Conservation (phyloP, 345 rosid species). For the Ceriops zippeliana region DNA sequence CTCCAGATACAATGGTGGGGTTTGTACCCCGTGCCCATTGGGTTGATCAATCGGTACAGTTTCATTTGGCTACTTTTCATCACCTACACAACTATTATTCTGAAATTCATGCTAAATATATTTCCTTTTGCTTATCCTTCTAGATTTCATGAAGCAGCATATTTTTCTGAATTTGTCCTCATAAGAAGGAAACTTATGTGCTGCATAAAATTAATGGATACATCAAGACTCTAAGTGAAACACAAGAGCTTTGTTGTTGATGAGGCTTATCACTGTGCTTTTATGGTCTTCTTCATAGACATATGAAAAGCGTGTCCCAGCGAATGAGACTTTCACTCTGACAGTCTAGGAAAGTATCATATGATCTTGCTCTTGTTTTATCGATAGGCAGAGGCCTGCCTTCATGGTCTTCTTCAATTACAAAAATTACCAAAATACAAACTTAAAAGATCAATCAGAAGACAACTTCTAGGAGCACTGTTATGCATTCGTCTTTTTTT, state of each 20-base stretch:
- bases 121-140: background rate
- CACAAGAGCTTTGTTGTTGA: no score
- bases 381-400: background rate
- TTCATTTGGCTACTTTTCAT: background rate
- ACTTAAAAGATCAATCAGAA: background rate
- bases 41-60: slow-evolving; percentile 56
- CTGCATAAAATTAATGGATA: no score
- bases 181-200: no score
- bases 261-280: no score
- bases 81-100: background rate
- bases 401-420: slow-evolving; percentile 1
- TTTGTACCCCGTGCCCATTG: slow-evolving; percentile 89
- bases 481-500: background rate
- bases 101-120: no score
- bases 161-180: no score
- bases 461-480: background rate
- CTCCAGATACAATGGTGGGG: slow-evolving; percentile 85
- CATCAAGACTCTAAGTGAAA: no score
- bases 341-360: no score
- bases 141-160: background rate
- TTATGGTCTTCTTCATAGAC: no score
- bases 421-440: background rate
- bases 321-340: no score
- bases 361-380: no score
- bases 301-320: no score